These are phyloP conservation scores for Nannochloropsis oceanica DNA, from an alignment of 108 stramenopile species.

Conservation along the genomic window DNA sequence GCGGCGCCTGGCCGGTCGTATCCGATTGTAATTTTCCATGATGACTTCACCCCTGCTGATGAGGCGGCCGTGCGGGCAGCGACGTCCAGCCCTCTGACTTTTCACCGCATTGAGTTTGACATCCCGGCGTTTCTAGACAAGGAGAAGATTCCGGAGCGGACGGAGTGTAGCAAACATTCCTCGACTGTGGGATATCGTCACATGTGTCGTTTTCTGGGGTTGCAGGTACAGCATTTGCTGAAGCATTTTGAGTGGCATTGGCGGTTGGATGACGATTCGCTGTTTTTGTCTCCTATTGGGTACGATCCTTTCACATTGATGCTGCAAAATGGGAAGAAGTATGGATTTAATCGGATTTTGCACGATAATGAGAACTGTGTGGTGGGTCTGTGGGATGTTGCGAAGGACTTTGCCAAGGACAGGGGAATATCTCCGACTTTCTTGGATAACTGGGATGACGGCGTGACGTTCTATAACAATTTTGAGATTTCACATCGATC, in stretches of 20 bases:
- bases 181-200: conserved; percentile 11
- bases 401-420: background rate
- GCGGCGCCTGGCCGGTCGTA: background rate
- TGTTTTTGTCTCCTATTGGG: background rate
- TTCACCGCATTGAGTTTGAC: background rate
- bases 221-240: background rate
- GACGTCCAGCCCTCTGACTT: background rate
- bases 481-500: conserved; percentile 6
- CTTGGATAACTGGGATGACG: background rate
- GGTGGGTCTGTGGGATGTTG: conserved; percentile 4
- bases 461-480: conserved; percentile 9
- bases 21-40: conserved; percentile 7
- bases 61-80: background rate
- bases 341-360: conserved; percentile 1
- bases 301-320: conserved; percentile 8
- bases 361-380: conserved; percentile 1
- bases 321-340: background rate
- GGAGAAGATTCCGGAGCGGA: conserved; percentile 2
- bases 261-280: conserved; percentile 7
- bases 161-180: background rate
- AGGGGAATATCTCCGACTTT: background rate
- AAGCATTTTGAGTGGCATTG: background rate
- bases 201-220: conserved; percentile 12
- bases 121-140: background rate
- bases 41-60: background rate